Conservation (phyloP, 495 filamentous ascomycete species). For the Daldinia decipiens region DNA sequence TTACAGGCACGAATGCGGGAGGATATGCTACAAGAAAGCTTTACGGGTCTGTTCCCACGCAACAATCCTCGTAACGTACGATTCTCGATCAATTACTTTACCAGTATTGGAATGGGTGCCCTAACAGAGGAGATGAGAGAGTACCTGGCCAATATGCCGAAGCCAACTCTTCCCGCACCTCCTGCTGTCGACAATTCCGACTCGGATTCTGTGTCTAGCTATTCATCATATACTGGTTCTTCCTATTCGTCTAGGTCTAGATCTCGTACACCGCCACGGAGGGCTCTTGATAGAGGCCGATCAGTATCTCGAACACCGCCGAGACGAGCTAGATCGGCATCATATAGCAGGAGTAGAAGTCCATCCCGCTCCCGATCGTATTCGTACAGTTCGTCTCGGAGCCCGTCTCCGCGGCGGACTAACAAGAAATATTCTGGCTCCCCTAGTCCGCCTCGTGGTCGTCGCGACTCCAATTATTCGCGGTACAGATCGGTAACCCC, state of each 20-base stretch:
- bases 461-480: slow-evolving; percentile 39
- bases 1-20: slow-evolving; percentile 80
- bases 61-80: slow-evolving; percentile 90
- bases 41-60: slow-evolving; percentile 88
- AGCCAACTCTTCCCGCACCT: slow-evolving; percentile 75
- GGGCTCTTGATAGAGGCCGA: slow-evolving; percentile 46
- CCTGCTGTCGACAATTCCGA: slow-evolving; percentile 65
- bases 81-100: slow-evolving; percentile 99
- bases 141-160: slow-evolving; percentile 84
- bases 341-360: slow-evolving; percentile 56
- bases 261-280: slow-evolving; percentile 50
- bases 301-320: slow-evolving; percentile 56
- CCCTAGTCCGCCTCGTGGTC: slow-evolving; percentile 34
- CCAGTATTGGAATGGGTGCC: slow-evolving; percentile 92
- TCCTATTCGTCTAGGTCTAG: slow-evolving; percentile 63
- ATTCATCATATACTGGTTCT: slow-evolving; percentile 69
- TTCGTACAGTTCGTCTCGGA: slow-evolving; percentile 41
- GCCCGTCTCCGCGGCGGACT: slow-evolving; percentile 33
- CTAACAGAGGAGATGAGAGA: slow-evolving; percentile 97
- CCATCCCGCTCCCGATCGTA: slow-evolving; percentile 53
- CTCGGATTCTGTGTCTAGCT: slow-evolving; percentile 72
- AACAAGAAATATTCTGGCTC: slow-evolving; percentile 31
- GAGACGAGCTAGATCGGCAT: slow-evolving; percentile 48
- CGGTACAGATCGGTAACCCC: slow-evolving; percentile 47
- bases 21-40: slow-evolving; percentile 77